Percentiles rank a stretch among this genome's conserved stretches.
phyloP scores from a whole-genome alignment of 805 yeast genomes.

The Yarrowia divulgata region DNA sequence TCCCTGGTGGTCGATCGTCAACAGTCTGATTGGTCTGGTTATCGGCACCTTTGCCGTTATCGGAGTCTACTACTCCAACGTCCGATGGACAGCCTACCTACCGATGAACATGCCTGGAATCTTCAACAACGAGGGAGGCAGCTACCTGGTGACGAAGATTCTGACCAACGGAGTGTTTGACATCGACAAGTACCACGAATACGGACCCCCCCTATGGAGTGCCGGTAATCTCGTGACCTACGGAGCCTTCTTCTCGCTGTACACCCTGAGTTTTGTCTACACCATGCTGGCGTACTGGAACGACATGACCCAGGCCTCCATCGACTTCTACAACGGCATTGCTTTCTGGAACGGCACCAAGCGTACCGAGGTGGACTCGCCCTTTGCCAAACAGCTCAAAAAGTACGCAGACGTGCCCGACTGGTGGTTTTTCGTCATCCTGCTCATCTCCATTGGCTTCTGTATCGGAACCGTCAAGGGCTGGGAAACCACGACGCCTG shows the following conservation, averaged over 20 bases:
- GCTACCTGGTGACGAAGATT: constrained; percentile 58
- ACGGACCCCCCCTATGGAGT: constrained; percentile 70
- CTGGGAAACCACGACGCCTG: constrained; percentile 60
- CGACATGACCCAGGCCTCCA: constrained; percentile 43
- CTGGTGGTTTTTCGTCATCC: constrained; percentile 67
- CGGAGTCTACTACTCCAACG: constrained; percentile 60
- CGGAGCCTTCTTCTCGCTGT: constrained; percentile 63
- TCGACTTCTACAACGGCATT: constrained; percentile 24
- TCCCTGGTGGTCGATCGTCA: constrained; percentile 53
- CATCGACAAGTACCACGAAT: constrained; percentile 57
- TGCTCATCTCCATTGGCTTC: constrained; percentile 55
- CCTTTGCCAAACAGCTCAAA: constrained; percentile 53
- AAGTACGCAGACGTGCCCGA: constrained; percentile 74
- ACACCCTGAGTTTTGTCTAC: constrained; percentile 63
- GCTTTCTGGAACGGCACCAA: constrained; percentile 8
- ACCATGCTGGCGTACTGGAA: constrained; percentile 42
- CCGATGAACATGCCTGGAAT: constrained; percentile 64
- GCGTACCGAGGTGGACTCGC: constrained; percentile 40
- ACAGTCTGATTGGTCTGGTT: constrained; percentile 49
- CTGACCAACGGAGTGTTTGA: constrained; percentile 53
- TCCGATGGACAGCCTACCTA: constrained; percentile 64
- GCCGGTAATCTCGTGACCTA: constrained; percentile 57
- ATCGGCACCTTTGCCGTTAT: constrained; percentile 58
- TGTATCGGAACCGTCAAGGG: constrained; percentile 46
- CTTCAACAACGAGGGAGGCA: constrained; percentile 60